Base-by-base conservation (phyloP, 108 stramenopile species). In the Parietichytrium sp. region DNA sequence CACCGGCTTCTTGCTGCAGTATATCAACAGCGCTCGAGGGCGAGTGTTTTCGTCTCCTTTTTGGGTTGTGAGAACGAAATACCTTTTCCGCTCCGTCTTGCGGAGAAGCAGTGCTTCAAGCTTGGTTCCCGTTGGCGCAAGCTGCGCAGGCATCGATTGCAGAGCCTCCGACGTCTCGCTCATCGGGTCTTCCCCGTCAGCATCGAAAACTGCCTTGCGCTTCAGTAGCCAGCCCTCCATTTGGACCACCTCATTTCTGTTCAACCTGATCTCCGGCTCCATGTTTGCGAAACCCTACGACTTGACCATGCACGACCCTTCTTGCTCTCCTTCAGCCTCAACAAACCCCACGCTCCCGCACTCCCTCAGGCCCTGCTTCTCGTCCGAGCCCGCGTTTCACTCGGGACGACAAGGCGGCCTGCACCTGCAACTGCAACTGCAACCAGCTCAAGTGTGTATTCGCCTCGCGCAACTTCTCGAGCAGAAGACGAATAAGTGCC, bases 151-250 rank as follows among this genome's bases (percentile, higher is more conserved):
- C 61, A 72, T 72, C 6, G 61, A 47, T 23, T 72, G 38, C 8
- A 72, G 61, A 10, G 54, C 23, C 25, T 20, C 18, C 20, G 13
- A 13, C 13, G 4, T 27, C 78, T 48, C 78, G 48, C 23, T 54
- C 29, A 30, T 51, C 50, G 12, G 50, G 50, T 16, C 29, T n/a
- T 80, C 79, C 52, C 25, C 29, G 26, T 80, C 51, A 42, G 20
- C 52, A 20, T 80, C 79, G 52, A 80, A 29, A 26, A 36, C 79
- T 4, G 49, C 52, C 33, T 18, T 15, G 18, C 33, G 31, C 51
- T 72, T 72, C 1, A 72, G 61, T 42, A 72, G 61, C 61, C 61
- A 72, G 0, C 61, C 61, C 61, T 72, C 61, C 61, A 72, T 72
- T 42, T 72, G 61, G 29, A 72, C 61, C 29, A 72, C 61, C 42